Percentiles rank a stretch among this genome's conserved stretches.
Evolutionary conservation across 805 yeast genomes (phyloP).

Genomic region (Candida lessepsii): DNA sequence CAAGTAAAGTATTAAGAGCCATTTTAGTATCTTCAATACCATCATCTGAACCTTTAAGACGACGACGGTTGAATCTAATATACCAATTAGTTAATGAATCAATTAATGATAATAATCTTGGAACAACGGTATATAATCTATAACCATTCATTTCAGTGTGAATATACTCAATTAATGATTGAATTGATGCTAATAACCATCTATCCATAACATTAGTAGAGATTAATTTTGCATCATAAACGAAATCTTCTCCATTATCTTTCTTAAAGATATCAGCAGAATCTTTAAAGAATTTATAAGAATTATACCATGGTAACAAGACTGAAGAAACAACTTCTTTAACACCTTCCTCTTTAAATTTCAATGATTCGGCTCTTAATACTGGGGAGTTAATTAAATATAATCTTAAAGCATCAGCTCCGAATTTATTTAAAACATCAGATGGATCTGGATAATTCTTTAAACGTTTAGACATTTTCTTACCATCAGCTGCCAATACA

Average conservation of each 20-base stretch:
- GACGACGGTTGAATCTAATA: constrained; percentile 95
- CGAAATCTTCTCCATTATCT: constrained; percentile 65
- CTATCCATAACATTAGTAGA: constrained; percentile 94
- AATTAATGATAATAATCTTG: constrained; percentile 80
- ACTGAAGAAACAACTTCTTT: constrained; percentile 96
- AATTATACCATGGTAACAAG: constrained; percentile 97
- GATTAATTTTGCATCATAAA: constrained; percentile 60
- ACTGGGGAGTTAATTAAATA: constrained; percentile 98
- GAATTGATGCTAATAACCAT: constrained; percentile 96
- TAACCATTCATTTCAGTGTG: constrained; percentile 88
- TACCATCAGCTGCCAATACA: constrained; percentile 96
- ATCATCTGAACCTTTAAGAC: constrained; percentile 87
- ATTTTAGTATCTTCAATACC: constrained; percentile 80
- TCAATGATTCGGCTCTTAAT: constrained; percentile 91
- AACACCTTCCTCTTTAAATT: constrained; percentile 98
- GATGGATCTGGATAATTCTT: constrained; percentile 97
- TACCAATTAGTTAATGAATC: constrained; percentile 98
- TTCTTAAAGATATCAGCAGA: constrained; percentile 84
- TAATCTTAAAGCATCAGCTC: constrained; percentile 96
- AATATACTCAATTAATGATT: constrained; percentile 81
- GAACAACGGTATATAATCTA: constrained; percentile 94
- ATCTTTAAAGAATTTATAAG: constrained; percentile 93
- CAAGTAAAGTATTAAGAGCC: constrained; percentile 89
- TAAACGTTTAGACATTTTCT: constrained; percentile 97
- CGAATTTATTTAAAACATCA: constrained; percentile 77